Percentiles rank a stretch among this genome's conserved stretches.
Evolutionary conservation across 2,329 filamentous ascomycete genomes (phyloP).

Genomic region (Fonsecaea multimorphosa): DNA sequence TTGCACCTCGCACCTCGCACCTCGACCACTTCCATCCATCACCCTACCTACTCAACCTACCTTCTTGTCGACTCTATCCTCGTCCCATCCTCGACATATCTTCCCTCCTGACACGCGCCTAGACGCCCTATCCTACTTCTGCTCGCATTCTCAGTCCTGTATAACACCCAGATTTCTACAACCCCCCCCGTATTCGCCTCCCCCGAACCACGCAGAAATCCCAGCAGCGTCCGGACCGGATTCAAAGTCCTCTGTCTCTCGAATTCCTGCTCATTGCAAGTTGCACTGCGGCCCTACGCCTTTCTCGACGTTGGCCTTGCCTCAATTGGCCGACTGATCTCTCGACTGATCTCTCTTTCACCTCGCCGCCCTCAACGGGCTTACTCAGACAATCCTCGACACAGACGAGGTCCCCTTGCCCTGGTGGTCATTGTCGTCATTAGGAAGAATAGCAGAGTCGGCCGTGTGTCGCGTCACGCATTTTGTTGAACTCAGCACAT

Average conservation of each 20-base stretch:
- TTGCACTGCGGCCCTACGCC: conserved; percentile 7
- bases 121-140: conserved; percentile 32
- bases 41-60: conserved; percentile 15
- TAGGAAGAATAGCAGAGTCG: not conserved
- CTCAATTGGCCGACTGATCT: not conserved
- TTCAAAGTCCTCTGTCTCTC: not conserved
- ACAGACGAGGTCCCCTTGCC: not conserved
- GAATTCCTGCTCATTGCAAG: conserved; percentile 7
- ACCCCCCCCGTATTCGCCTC: conserved; percentile 24
- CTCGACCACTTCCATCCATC: conserved; percentile 31
- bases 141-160: conserved; percentile 35
- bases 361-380: conserved; percentile 26
- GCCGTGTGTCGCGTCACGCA: not conserved
- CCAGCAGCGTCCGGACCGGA: conserved; percentile 17
- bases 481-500: not conserved
- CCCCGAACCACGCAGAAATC: conserved; percentile 15
- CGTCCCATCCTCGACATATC: conserved; percentile 25
- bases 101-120: conserved; percentile 29
- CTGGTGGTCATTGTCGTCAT: conserved; percentile 11
- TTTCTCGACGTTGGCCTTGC: not conserved
- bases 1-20: conserved; percentile 26
- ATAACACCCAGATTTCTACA: conserved; percentile 27
- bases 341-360: not conserved
- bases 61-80: conserved; percentile 24
- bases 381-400: conserved; percentile 27